Conservation (phyloP, 768 basidiomycete species). For the Macrocybe gigantea region DNA sequence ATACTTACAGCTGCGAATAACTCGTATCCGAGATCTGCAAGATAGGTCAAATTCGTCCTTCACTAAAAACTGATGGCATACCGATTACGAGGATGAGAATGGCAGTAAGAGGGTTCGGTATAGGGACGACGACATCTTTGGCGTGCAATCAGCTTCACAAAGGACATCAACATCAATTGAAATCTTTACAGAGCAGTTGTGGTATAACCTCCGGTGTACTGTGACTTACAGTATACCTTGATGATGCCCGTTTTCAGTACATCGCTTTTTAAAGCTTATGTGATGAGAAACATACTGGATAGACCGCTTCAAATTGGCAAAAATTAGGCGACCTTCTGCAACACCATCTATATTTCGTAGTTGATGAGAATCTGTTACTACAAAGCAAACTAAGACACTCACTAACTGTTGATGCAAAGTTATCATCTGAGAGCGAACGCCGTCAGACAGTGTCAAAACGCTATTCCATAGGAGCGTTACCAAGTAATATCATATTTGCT, state of each 20-base stretch:
- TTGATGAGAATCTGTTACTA: neutral
- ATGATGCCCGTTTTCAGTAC: neutral
- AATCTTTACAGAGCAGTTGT: conserved; percentile 53
- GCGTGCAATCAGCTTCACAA: too few relatives aligned
- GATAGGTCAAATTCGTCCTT: neutral
- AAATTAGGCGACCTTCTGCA: conserved; percentile 63
- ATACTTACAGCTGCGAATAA: conserved; percentile 54
- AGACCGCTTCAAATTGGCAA: conserved; percentile 65
- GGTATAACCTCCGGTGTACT: conserved; percentile 68
- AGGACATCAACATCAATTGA: neutral
- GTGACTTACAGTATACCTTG: conserved; percentile 58
- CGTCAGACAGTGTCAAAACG: neutral
- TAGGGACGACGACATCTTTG: conserved; percentile 59
- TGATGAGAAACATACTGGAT: conserved; percentile 43
- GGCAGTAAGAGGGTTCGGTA: conserved; percentile 61
- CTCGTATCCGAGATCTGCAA: conserved; percentile 64
- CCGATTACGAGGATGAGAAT: conserved; percentile 70
- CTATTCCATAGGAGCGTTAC: conserved; percentile 20
- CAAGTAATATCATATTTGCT: conserved; percentile 68
- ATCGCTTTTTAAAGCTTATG: neutral
- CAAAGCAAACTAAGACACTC: conserved; percentile 21
- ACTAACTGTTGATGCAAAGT: conserved; percentile 70
- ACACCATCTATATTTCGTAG: conserved; percentile 45
- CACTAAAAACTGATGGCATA: conserved; percentile 17
- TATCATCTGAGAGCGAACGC: conserved; percentile 41